Evolutionary conservation across 371 early-diverging fungal species (phyloP).

Genomic region (Mortierella sp.): DNA sequence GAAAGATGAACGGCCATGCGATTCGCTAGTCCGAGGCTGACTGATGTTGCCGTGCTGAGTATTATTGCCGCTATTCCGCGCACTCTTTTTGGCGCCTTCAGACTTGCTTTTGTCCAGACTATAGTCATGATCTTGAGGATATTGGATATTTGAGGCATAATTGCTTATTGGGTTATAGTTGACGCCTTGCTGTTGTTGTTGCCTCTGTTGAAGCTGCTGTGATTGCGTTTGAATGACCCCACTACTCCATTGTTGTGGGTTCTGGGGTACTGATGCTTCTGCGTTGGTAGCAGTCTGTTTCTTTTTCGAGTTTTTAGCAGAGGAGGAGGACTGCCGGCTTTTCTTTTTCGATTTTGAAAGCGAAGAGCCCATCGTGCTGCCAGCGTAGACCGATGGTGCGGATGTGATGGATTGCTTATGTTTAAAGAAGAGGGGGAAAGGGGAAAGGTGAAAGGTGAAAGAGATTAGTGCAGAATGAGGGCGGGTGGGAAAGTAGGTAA

Average conservation of each 20-base stretch:
- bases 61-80: conserved; percentile 28
- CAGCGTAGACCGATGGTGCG: not conserved
- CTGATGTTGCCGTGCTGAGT: conserved; percentile 22
- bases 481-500: conserved; percentile 7
- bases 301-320: conserved; percentile 3
- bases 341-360: conserved; percentile 47
- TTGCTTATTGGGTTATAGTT: conserved; percentile 8
- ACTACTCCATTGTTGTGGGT: conserved; percentile 32
- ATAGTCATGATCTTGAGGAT: not conserved
- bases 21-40: conserved; percentile 34
- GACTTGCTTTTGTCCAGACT: not conserved
- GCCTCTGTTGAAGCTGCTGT: not conserved
- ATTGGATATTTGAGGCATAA: not conserved
- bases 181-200: conserved; percentile 2
- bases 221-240: not conserved
- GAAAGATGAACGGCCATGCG: conserved; percentile 38
- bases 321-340: conserved; percentile 27
- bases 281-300: not conserved
- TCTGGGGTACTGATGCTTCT: conserved; percentile 30
- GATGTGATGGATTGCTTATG: not conserved
- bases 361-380: conserved; percentile 44
- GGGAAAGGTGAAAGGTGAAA: not conserved
- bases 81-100: conserved; percentile 4
- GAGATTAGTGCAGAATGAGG: not conserved
- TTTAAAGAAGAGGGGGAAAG: not conserved